Evolutionary conservation across 345 rosid genomes (phyloP).

Genomic region (Eucalyptus virginea): DNA sequence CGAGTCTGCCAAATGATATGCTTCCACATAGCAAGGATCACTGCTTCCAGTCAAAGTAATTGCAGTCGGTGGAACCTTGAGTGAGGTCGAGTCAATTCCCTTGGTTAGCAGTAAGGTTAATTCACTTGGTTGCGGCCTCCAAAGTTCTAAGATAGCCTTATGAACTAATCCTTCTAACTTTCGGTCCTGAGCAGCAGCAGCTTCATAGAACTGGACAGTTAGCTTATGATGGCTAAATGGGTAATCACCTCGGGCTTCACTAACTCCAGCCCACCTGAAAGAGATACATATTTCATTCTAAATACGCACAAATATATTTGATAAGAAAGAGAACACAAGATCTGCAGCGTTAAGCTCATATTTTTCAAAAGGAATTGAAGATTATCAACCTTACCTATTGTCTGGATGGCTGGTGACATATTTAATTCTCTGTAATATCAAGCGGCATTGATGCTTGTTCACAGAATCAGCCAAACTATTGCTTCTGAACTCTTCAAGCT

Average conservation of each 20-base stretch:
- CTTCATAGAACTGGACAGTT: conserved; percentile 96
- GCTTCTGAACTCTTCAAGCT: conserved; percentile 90
- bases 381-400: conserved; percentile 33
- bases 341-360: background rate
- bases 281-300: background rate
- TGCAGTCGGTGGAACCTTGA: conserved; percentile 76
- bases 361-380: background rate
- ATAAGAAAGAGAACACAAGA: background rate
- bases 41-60: conserved; percentile 84
- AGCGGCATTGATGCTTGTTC: conserved; percentile 87
- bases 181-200: conserved; percentile 97
- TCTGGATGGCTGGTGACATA: conserved; percentile 61
- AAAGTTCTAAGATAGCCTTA: conserved; percentile 94
- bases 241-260: conserved; percentile 98
- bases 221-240: conserved; percentile 98
- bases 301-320: background rate
- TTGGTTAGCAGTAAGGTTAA: conserved; percentile 67
- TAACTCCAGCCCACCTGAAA: conserved; percentile 94
- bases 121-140: conserved; percentile 96
- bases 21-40: conserved; percentile 96
- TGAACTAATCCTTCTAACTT: conserved; percentile 93
- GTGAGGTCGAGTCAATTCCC: conserved; percentile 59
- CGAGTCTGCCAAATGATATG: conserved; percentile 92
- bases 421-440: conserved; percentile 87
- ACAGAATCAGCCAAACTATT: conserved; percentile 78